These are phyloP conservation scores for Emergomyces africanus DNA, from an alignment of 2,329 filamentous ascomycete species.

Conservation along the genomic window DNA sequence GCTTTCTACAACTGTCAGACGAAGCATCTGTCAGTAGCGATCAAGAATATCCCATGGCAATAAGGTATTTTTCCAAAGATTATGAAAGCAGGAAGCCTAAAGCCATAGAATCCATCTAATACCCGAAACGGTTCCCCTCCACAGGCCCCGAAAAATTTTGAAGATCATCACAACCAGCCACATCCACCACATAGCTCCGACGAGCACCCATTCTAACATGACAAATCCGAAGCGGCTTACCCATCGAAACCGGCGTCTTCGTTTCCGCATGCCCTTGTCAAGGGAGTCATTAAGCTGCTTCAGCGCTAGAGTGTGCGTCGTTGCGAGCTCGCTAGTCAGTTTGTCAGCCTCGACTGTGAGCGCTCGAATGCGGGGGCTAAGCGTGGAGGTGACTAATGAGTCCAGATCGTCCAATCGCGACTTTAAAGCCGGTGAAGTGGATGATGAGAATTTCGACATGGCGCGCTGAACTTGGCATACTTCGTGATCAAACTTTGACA, in stretches of 20 bases:
- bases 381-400: slow-evolving; percentile 33
- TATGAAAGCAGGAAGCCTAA: slow-evolving; percentile 23
- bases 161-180: slow-evolving; percentile 79
- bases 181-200: slow-evolving; percentile 86
- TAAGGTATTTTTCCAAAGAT: too few species aligned
- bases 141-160: slow-evolving; percentile 50
- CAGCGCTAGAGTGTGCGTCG: slow-evolving; percentile 62
- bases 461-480: slow-evolving; percentile 32
- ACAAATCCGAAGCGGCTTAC: slow-evolving; percentile 65
- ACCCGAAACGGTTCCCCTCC: slow-evolving; percentile 45
- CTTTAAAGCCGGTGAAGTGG: slow-evolving; percentile 33
- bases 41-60: too few species aligned
- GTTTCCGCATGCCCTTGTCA: slow-evolving; percentile 53
- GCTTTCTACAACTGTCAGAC: too few species aligned
- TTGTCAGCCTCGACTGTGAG: slow-evolving; percentile 70
- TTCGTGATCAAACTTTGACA: slow-evolving; percentile 35
- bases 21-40: too few species aligned
- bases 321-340: slow-evolving; percentile 61
- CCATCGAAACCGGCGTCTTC: slow-evolving; percentile 63
- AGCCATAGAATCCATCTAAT: slow-evolving; percentile 80
- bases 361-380: slow-evolving; percentile 49
- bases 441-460: slow-evolving; percentile 35
- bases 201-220: slow-evolving; percentile 71
- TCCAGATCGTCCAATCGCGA: slow-evolving; percentile 32
- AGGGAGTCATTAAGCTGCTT: slow-evolving; percentile 72